Evolutionary conservation across 2,329 filamentous ascomycete species (phyloP).

Genomic region (Aspergillus terreus): DNA sequence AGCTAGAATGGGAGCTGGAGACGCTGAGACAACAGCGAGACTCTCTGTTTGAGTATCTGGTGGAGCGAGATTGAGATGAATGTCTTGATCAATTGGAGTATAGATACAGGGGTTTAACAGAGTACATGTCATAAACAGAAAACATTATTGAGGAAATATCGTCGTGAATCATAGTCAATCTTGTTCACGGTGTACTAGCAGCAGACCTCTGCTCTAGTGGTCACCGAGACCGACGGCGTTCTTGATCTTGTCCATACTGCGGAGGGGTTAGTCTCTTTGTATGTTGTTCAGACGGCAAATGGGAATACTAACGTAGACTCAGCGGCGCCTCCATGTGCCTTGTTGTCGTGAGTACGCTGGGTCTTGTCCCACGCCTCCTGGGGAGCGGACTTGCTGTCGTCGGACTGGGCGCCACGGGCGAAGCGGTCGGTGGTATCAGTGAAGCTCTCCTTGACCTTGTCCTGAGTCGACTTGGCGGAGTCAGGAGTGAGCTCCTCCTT

Average conservation of each 20-base stretch:
- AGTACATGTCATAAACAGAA: not conserved
- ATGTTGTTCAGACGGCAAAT: not conserved
- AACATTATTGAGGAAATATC: slow-evolving; percentile 14
- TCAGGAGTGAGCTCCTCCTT: slow-evolving; percentile 57
- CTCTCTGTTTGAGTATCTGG: slow-evolving; percentile 68
- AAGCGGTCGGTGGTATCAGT: slow-evolving; percentile 56
- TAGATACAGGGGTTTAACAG: not conserved
- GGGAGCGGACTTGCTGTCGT: slow-evolving; percentile 51
- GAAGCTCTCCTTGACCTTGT: slow-evolving; percentile 56
- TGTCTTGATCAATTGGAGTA: not conserved
- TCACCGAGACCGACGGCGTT: slow-evolving; percentile 37
- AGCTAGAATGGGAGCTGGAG: slow-evolving; percentile 61
- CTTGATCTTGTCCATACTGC: slow-evolving; percentile 44
- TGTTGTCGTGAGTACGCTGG: slow-evolving; percentile 44
- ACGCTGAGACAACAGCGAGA: slow-evolving; percentile 63
- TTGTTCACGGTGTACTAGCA: not conserved
- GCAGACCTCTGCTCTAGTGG: slow-evolving; percentile 12
- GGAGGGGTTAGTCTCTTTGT: slow-evolving; percentile 6
- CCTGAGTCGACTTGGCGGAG: slow-evolving; percentile 57
- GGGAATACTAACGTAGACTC: slow-evolving; percentile 37
- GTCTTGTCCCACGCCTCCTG: slow-evolving; percentile 52
- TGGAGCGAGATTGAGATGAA: slow-evolving; percentile 40
- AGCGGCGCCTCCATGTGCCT: slow-evolving; percentile 34
- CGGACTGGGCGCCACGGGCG: slow-evolving; percentile 49
- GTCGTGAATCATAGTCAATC: slow-evolving; percentile 20